Conservation (phyloP, 2,329 filamentous ascomycete genomes). For the Esteya vermicola region DNA sequence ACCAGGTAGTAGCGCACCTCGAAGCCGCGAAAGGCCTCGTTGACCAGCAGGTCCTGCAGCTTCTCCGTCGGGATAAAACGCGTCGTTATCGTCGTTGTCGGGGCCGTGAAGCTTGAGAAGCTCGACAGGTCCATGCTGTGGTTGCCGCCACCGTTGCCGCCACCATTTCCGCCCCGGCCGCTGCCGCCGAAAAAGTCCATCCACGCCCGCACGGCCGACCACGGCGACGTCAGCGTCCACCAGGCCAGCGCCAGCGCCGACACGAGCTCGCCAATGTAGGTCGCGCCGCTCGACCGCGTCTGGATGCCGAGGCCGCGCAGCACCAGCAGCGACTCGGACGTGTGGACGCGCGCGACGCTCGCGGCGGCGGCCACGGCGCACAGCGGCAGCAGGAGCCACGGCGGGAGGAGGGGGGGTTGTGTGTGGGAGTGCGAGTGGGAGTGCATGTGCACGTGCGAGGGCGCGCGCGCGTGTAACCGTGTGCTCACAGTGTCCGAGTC, state of each 20-base stretch:
- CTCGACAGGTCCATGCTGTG: no score
- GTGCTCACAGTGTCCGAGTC: no score
- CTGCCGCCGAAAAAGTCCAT: neutral
- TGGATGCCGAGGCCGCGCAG: constrained; percentile 84
- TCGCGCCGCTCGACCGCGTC: constrained; percentile 57
- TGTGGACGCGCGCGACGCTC: constrained; percentile 31
- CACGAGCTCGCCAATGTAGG: constrained; percentile 36
- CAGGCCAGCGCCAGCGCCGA: constrained; percentile 14
- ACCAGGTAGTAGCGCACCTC: constrained; percentile 81
- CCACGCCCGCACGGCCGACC: neutral
- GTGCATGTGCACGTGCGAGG: no score
- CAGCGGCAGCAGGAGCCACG: constrained; percentile 22
- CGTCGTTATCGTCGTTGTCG: constrained; percentile 14
- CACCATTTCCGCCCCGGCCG: neutral
- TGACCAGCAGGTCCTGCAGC: constrained; percentile 86
- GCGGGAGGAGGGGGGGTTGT: no score
- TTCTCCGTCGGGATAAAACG: constrained; percentile 74
- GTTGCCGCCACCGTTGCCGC: constrained; percentile 1
- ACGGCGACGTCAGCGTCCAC: constrained; percentile 16
- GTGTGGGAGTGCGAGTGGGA: no score
- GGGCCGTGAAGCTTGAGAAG: constrained; percentile 15
- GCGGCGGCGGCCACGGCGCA: constrained; percentile 25
- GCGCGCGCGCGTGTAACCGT: no score
- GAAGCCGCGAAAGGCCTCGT: constrained; percentile 88
- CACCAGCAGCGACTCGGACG: constrained; percentile 74